Conservation (phyloP, 2,329 filamentous ascomycete genomes). For the Sarocladium brachiariae region DNA sequence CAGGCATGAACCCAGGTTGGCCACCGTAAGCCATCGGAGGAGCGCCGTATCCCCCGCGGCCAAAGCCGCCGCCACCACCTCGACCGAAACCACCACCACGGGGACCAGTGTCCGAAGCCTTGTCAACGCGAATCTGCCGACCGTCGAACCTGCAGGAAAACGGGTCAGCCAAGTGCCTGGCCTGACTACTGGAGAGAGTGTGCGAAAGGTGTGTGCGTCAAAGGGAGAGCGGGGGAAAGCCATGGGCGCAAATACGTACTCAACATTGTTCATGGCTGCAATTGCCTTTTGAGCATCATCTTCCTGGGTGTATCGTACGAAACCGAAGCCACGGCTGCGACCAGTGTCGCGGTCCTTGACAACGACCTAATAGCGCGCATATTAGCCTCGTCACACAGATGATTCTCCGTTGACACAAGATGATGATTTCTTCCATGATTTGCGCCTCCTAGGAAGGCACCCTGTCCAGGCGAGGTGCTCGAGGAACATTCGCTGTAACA, state of each 20-base stretch:
- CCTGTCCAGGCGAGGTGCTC: no score
- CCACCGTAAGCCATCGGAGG: constrained; percentile 32
- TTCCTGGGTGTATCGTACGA: constrained; percentile 80
- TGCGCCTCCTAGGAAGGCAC: no score
- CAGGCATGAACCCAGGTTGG: constrained; percentile 13
- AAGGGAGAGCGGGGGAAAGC: no score
- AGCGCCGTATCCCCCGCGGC: constrained; percentile 31
- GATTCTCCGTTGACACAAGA: no score
- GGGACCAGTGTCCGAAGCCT: constrained; percentile 74
- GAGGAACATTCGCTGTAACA: no score
- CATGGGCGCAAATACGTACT: constrained; percentile 51
- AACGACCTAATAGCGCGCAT: constrained; percentile 59
- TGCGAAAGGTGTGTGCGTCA: no score
- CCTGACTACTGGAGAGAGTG: no score
- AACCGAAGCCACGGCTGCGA: constrained; percentile 94
- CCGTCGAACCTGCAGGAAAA: constrained; percentile 87
- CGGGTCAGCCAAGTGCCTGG: no score
- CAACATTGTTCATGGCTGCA: constrained; percentile 74
- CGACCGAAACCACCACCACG: constrained; percentile 50
- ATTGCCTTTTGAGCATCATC: constrained; percentile 72
- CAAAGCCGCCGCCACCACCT: constrained; percentile 33
- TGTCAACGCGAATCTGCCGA: constrained; percentile 89
- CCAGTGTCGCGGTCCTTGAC: constrained; percentile 97
- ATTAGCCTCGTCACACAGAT: constrained; percentile 13
- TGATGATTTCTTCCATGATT: no score